Percentiles rank a stretch among this genome's conserved stretches.
Conservation (phyloP, 2,329 filamentous ascomycete species). For the Ilyonectria sp. region DNA sequence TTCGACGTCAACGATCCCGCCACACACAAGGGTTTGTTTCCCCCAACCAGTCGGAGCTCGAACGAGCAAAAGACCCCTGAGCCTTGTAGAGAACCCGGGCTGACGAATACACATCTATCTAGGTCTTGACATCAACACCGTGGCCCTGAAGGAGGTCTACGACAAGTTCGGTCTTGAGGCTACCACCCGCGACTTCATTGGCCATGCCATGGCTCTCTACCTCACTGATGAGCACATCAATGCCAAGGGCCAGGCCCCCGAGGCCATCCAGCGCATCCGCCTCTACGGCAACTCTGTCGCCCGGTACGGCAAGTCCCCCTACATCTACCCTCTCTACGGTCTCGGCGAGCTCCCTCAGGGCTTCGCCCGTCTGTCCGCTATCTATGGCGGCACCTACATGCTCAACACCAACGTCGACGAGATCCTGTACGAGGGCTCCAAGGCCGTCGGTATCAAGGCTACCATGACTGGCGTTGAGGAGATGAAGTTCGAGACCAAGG, state of each 20-base stretch:
- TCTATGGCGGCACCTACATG: slow-evolving; percentile 99
- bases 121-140: slow-evolving; percentile 85
- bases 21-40: slow-evolving; percentile 86
- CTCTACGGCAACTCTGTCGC: slow-evolving; percentile 98
- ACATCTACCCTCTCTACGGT: slow-evolving; percentile 99
- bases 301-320: slow-evolving; percentile 97
- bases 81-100: neutral
- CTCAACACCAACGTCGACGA: slow-evolving; percentile 96
- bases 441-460: slow-evolving; percentile 96
- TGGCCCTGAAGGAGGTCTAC: slow-evolving; percentile 98
- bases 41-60: neutral
- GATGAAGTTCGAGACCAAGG: slow-evolving; percentile 97
- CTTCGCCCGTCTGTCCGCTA: slow-evolving; percentile 96
- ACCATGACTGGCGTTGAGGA: slow-evolving; percentile 93
- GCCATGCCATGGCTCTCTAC: slow-evolving; percentile 98
- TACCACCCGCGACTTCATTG: slow-evolving; percentile 93
- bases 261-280: slow-evolving; percentile 91
- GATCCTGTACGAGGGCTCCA: slow-evolving; percentile 85
- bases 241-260: slow-evolving; percentile 79
- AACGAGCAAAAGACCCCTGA: neutral
- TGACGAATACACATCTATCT: slow-evolving; percentile 31
- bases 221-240: slow-evolving; percentile 90
- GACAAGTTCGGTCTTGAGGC: slow-evolving; percentile 97
- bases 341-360: slow-evolving; percentile 97
- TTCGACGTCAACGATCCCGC: slow-evolving; percentile 86